phyloP scores from a whole-genome alignment of 176 grass and related monocot genomes.

The Oryza longistaminata region DNA sequence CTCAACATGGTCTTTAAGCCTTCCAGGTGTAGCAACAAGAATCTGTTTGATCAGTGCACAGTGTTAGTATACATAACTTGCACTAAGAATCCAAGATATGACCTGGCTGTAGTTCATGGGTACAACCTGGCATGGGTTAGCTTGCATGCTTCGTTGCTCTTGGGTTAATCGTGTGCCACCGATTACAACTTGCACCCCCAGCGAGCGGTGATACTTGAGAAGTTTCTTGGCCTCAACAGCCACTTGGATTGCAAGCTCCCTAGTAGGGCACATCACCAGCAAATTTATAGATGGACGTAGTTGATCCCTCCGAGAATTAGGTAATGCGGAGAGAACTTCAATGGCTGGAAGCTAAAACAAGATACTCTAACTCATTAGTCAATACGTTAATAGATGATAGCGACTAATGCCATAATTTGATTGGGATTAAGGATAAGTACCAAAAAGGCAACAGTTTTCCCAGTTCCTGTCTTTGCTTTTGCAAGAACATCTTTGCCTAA shows the following conservation, averaged over 20 bases:
- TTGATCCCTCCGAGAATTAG: conserved; percentile 30
- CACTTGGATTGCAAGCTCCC: conserved; percentile 90
- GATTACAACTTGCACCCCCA: conserved; percentile 88
- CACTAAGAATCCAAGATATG: conserved; percentile 15
- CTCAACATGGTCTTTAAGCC: conserved; percentile 91
- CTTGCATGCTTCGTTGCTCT: conserved; percentile 80
- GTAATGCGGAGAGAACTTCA: conserved; percentile 73
- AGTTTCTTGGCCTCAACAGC: conserved; percentile 87
- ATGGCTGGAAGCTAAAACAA: conserved; percentile 86
- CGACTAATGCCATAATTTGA: conserved; percentile 22
- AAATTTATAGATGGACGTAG: conserved; percentile 74
- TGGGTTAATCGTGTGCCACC: conserved; percentile 75
- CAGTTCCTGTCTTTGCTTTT: conserved; percentile 98
- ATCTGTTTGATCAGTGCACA: conserved; percentile 49
- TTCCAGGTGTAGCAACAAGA: conserved; percentile 92
- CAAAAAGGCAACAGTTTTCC: conserved; percentile 98
- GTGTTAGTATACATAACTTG: conserved; percentile 25
- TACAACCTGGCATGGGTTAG: conserved; percentile 81
- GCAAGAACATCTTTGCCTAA: conserved; percentile 96
- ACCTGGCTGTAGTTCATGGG: conserved; percentile 27
- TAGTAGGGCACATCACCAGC: conserved; percentile 80
- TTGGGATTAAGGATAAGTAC: conserved; percentile 41
- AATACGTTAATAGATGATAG: conserved; percentile 16
- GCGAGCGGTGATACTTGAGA: conserved; percentile 75
- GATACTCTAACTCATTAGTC: conserved; percentile 30